Percentiles rank a stretch among this genome's conserved stretches.
These are phyloP conservation scores for Ogataea pini DNA, from an alignment of 805 yeast genomes.

Conservation along the genomic window DNA sequence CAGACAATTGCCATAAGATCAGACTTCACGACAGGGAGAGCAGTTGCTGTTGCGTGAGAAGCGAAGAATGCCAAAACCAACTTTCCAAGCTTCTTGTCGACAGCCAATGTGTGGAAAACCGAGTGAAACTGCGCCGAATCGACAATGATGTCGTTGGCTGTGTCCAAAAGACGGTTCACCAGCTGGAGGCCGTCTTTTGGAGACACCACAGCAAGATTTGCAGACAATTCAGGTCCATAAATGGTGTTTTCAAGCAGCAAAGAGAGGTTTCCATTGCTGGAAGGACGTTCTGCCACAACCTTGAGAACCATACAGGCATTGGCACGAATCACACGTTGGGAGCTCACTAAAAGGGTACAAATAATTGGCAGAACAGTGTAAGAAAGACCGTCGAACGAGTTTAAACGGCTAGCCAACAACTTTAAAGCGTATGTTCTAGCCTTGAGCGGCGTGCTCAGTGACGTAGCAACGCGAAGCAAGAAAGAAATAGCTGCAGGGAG, in stretches of 20 bases:
- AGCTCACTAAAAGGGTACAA: slow-evolving; percentile 53
- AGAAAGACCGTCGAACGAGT: slow-evolving; percentile 39
- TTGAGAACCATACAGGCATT: slow-evolving; percentile 42
- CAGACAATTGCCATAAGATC: slow-evolving; percentile 49
- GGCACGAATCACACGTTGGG: slow-evolving; percentile 51
- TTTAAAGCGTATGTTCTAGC: slow-evolving; percentile 53
- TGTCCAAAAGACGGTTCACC: slow-evolving; percentile 39
- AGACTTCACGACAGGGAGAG: slow-evolving; percentile 58
- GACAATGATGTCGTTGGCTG: slow-evolving; percentile 44
- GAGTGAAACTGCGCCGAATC: slow-evolving; percentile 50
- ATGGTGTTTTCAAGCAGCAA: slow-evolving; percentile 55
- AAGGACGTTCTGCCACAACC: slow-evolving; percentile 21
- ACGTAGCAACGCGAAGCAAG: slow-evolving; percentile 53
- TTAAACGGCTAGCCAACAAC: slow-evolving; percentile 39
- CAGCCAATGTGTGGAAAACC: slow-evolving; percentile 36
- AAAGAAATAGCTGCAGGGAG: slow-evolving; percentile 51
- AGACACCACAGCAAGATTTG: slow-evolving; percentile 54
- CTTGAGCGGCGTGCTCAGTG: slow-evolving; percentile 59
- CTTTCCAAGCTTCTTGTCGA: slow-evolving; percentile 57
- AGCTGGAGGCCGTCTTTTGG: slow-evolving; percentile 63
- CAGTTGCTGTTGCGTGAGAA: slow-evolving; percentile 58
- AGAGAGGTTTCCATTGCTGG: neutral
- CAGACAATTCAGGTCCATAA: slow-evolving; percentile 51
- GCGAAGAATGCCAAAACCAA: slow-evolving; percentile 64
- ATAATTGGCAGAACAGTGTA: slow-evolving; percentile 62